Conservation (phyloP, 352 stramenopile genomes). For the Globisporangium megalacanthum region DNA sequence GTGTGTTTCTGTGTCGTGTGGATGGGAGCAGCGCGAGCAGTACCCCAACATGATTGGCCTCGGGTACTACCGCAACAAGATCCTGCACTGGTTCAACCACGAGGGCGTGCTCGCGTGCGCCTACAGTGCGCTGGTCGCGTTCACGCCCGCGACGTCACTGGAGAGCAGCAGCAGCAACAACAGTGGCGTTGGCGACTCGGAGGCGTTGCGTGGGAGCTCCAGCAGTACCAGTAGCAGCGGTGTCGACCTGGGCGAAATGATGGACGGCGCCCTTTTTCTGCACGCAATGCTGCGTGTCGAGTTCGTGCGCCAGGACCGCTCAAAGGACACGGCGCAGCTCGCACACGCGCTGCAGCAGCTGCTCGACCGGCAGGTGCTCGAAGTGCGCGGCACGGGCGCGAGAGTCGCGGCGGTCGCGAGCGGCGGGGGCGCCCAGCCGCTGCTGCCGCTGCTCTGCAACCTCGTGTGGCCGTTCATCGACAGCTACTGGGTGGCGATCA, state of each 20-base stretch:
- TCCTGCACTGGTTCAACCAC: slow-evolving; percentile 82
- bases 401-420: slow-evolving; percentile 8
- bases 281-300: slow-evolving; percentile 77
- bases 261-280: slow-evolving; percentile 63
- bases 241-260: slow-evolving; percentile 41
- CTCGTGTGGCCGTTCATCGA: slow-evolving; percentile 87
- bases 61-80: slow-evolving; percentile 85
- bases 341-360: slow-evolving; percentile 30
- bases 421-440: slow-evolving; percentile 21
- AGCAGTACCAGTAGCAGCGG: slow-evolving; percentile 8
- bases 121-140: slow-evolving; percentile 58
- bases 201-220: neutral
- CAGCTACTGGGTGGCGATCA: slow-evolving; percentile 80
- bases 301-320: slow-evolving; percentile 68
- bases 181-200: no score
- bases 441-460: slow-evolving; percentile 66
- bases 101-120: slow-evolving; percentile 76
- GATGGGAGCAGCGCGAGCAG: slow-evolving; percentile 50
- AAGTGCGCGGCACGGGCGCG: slow-evolving; percentile 4
- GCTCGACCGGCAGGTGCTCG: slow-evolving; percentile 38
- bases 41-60: slow-evolving; percentile 85
- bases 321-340: slow-evolving; percentile 38
- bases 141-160: slow-evolving; percentile 17
- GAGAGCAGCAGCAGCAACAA: slow-evolving; percentile 1
- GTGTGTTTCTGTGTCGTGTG: neutral